These are phyloP conservation scores for Rhododendron henanense DNA, from an alignment of 148 eudicot species.

Conservation along the genomic window DNA sequence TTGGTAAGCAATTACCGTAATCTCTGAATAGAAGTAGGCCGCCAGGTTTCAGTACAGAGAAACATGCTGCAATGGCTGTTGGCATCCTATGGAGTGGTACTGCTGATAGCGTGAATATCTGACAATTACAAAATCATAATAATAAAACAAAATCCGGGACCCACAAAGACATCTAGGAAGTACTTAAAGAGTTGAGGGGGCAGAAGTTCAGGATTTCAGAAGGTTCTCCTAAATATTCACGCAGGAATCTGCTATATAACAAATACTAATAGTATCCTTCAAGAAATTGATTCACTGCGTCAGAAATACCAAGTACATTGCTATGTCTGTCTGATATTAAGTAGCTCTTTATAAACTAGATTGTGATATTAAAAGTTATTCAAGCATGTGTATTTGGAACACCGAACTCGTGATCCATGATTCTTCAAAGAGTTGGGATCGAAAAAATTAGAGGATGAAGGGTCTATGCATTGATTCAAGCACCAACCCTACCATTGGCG, in stretches of 20 bases:
- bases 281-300: not conserved
- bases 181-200: not conserved
- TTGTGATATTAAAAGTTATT: not conserved
- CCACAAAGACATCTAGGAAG: not conserved
- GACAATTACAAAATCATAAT: conserved; percentile 10
- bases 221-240: not conserved
- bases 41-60: conserved; percentile 80
- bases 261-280: not conserved
- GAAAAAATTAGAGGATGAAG: not conserved
- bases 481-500: not conserved
- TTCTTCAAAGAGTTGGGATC: not conserved
- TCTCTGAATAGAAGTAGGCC: conserved; percentile 85
- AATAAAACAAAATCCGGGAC: not conserved
- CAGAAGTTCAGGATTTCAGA: not conserved
- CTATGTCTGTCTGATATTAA: not conserved
- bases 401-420: not conserved
- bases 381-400: not conserved
- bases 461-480: not conserved
- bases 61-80: conserved; percentile 64
- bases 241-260: not conserved
- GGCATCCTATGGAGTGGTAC: conserved; percentile 76
- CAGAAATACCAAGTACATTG: not conserved
- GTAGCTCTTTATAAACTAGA: not conserved
- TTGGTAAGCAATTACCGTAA: conserved; percentile 57
- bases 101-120: conserved; percentile 93